Evolutionary conservation across 495 filamentous ascomycete species (phyloP), one percentile per base, ranked within the genome.

Genomic region (Hyaloscypha bicolor): DNA sequence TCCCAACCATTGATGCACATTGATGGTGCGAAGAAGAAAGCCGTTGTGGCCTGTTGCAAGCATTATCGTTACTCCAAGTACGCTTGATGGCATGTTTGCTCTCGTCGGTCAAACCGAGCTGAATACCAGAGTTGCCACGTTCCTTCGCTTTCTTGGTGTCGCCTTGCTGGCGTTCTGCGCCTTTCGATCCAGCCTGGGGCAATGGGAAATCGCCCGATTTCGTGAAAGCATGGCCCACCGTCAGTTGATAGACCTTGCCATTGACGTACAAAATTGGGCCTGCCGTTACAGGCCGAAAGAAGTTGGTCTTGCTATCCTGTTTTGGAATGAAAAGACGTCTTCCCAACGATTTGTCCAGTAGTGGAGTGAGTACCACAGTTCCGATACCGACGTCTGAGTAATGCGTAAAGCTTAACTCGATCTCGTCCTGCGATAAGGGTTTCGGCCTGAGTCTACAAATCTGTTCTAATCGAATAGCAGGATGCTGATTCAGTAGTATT

Each of bases 311-410:
- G n/a, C 37, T 25, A 33, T 60, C 25, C 22, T 32, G 53, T 9
- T n/a, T 59, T 4, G 63, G 55, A 22, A 65, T 60, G 19, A 59
- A 65, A 31, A 65, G 63, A 51, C 63, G 63, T 33, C 63, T 42
- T 21, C 63, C 63, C 48, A 65, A 65, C n/a, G 63, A 4, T 9
- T 14, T 60, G 29, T 65, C 63, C 6, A 12, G 32, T 59, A 9
- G 16, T 3, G 22, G 21, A 32, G 63, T 22, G 11, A 65, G 29
- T 14, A 65, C 63, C 19, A 21, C 21, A 12, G 22, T 58, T 31
- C 60, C 63, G n/a, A 31, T 33, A 35, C 37, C 35, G 21, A 29
- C 8, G 12, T 11, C 57, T 1, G 52, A 42, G 21, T 45, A 32
- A 9, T 11, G 1, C 6, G 42, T 39, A n/a, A n/a, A n/a, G n/a